Evolutionary conservation across 2,329 filamentous ascomycete species (phyloP), one percentile per base, ranked within the genome.

Genomic region (Alternaria arbusti): DNA sequence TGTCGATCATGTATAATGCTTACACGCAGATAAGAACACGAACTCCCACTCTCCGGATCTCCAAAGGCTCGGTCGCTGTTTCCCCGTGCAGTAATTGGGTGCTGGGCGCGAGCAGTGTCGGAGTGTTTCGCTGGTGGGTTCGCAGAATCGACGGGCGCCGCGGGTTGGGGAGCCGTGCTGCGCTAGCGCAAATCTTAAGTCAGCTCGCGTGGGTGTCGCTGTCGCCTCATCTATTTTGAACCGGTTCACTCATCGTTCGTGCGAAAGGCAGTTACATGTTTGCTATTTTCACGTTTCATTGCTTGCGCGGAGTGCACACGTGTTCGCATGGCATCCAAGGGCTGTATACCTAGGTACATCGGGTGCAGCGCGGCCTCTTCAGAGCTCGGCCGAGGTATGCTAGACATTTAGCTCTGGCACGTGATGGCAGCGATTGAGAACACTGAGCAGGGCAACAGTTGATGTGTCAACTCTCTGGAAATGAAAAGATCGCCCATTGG

Each of bases 211-310:
- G 25, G n/a, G 23, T 11, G 20, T 43, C 20, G n/a, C n/a, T 25
- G 46, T 51, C 49, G 57, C 54, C 55, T 57, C 26, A 47, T 61
- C 57, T 64, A 64, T 66, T 64, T 51, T 61, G 44, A 28, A 54
- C 59, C 46, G 30, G 17, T 49, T 50, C 55, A 12, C 26, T 13
- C 20, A 45, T 46, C 25, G 44, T 59, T 70, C 56, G 59, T 70
- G 65, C 52, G n/a, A 10, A 51, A 46, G n/a, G 17, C 28, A 22
- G 49, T 23, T 52, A 23, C 6, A 12, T 12, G 20, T 52, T 36
- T 25, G 28, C 59, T 57, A 50, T 57, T 15, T 56, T 67, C 61
- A 54, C 69, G 15, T 51, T 40, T 30, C 59, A 44, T 28, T 30
- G 26, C n/a, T 40, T 30, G 43, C 52, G 43, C 47, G 30, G 45